phyloP scores from a whole-genome alignment of 2,329 filamentous ascomycete species.

The Aspergillus tubingensis region DNA sequence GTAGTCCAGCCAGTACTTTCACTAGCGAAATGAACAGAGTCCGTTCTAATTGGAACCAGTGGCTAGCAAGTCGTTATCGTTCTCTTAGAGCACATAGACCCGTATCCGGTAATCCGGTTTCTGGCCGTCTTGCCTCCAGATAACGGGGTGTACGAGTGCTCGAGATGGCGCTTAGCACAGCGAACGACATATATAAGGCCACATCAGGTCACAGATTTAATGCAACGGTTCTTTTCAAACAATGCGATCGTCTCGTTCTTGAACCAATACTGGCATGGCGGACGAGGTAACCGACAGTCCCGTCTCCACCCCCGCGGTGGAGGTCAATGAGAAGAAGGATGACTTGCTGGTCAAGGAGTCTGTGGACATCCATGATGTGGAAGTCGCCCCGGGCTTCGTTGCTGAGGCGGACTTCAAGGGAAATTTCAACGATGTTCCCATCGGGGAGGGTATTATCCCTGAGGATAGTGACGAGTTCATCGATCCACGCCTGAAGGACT shows the following conservation, averaged over 20 bases:
- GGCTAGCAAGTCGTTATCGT: neutral
- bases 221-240: neutral
- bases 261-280: neutral
- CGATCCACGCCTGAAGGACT: neutral
- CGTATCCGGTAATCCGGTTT: neutral
- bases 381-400: neutral
- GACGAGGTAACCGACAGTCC: neutral
- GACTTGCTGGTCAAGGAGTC: neutral
- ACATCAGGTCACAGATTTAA: neutral
- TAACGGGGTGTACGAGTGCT: neutral
- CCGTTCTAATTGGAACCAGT: neutral
- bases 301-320: neutral
- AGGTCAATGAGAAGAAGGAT: neutral
- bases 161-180: neutral
- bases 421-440: neutral
- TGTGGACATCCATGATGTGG: neutral
- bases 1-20: neutral
- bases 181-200: neutral
- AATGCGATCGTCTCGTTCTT: neutral
- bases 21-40: neutral
- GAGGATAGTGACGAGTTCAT: neutral
- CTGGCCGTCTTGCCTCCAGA: neutral
- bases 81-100: neutral
- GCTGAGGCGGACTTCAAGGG: neutral
- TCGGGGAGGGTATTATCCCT: neutral